Conservation (phyloP, 208 protist genomes). For the Leishmania major region DNA sequence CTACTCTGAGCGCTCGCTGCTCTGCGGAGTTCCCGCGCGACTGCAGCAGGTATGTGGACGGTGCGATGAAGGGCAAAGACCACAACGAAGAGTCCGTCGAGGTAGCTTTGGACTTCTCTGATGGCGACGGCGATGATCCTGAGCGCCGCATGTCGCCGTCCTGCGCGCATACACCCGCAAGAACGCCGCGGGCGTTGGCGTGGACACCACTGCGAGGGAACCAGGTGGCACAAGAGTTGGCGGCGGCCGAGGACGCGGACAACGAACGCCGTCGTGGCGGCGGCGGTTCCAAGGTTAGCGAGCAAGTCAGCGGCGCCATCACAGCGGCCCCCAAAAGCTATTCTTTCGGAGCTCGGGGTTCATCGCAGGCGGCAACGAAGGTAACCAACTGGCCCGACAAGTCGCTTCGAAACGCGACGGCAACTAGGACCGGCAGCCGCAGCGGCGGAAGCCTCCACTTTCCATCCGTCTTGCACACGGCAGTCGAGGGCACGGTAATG, state of each 20-base stretch:
- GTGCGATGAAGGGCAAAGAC: background rate
- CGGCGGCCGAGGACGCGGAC: background rate
- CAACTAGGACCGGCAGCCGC: background rate
- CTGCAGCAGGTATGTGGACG: background rate
- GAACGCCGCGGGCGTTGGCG: background rate
- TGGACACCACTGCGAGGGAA: background rate
- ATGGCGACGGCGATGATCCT: background rate
- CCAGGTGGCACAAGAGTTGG: background rate
- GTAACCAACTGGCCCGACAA: conserved; percentile 13
- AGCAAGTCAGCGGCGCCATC: background rate
- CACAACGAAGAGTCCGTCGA: background rate
- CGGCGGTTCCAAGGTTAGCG: background rate
- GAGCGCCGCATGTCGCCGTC: background rate
- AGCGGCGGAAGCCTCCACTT: background rate
- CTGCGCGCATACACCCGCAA: background rate
- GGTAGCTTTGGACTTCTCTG: background rate
- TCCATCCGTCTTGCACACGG: background rate
- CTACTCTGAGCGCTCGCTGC: background rate
- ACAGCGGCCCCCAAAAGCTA: background rate
- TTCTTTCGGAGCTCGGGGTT: background rate
- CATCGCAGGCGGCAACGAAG: background rate
- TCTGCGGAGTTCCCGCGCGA: background rate
- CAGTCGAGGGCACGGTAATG: background rate
- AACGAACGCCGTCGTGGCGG: background rate
- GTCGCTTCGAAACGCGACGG: background rate